A percentile compares a stretch with the other conserved stretches of the same genome.
Evolutionary conservation across 2,329 filamentous ascomycete species (phyloP).

Genomic region (Cadophora sp.): DNA sequence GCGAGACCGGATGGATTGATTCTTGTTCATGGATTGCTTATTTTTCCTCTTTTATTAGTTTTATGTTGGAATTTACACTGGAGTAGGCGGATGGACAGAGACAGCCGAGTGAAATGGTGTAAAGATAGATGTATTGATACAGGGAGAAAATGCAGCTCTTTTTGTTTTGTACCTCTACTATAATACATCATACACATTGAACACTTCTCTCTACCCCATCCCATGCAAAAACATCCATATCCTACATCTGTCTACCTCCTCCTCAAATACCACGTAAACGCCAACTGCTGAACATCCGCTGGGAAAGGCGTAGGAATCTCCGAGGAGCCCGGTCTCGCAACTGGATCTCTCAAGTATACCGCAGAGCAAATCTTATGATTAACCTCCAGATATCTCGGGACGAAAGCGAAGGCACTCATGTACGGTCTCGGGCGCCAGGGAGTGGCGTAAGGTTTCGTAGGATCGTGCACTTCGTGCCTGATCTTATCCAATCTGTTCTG

Average conservation of each 20-base stretch:
- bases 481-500: conserved; percentile 66
- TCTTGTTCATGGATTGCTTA: too few relatives aligned
- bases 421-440: conserved; percentile 88
- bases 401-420: conserved; percentile 93
- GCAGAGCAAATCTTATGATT: conserved; percentile 97
- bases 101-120: too few relatives aligned
- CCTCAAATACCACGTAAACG: conserved; percentile 90
- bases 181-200: conserved; percentile 30
- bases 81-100: too few relatives aligned
- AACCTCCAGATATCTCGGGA: conserved; percentile 94
- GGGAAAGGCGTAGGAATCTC: conserved; percentile 87
- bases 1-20: too few relatives aligned
- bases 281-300: conserved; percentile 74
- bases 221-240: neutral
- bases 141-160: conserved; percentile 20
- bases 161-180: conserved; percentile 25
- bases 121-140: conserved; percentile 2
- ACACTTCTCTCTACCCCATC: neutral
- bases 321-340: conserved; percentile 79
- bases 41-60: neutral
- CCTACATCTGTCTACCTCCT: conserved; percentile 42
- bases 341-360: conserved; percentile 93
- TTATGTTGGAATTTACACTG: too few relatives aligned
- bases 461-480: conserved; percentile 79
- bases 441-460: conserved; percentile 82